A percentile compares a stretch with the other conserved stretches of the same genome.
Conservation (phyloP, 257 asterid genomes). For the Striga asiatica region DNA sequence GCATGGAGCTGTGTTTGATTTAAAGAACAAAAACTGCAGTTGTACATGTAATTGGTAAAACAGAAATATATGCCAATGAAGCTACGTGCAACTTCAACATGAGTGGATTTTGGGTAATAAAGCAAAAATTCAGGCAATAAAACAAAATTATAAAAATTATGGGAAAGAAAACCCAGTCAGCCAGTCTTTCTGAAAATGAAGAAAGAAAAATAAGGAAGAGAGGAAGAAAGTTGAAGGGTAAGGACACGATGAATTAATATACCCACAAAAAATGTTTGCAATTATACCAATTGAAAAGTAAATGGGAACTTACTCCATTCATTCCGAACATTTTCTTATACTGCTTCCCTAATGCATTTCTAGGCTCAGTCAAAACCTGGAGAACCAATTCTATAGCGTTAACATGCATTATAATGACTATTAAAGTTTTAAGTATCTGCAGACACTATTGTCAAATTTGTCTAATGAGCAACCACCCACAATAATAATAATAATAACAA, state of each 20-base stretch:
- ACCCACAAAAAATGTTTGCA: not conserved
- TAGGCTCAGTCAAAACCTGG: constrained; percentile 82
- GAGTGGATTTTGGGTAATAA: not conserved
- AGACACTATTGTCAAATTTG: not conserved
- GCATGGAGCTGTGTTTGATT: too few relatives aligned
- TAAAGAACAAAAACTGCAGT: too few relatives aligned
- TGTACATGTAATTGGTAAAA: too few relatives aligned
- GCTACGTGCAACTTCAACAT: not conserved
- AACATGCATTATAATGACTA: not conserved
- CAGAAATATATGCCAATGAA: too few relatives aligned
- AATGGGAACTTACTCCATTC: constrained; percentile 47
- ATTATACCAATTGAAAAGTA: not conserved
- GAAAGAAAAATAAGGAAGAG: too few relatives aligned
- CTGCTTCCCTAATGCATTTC: constrained; percentile 78
- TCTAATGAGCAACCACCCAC: not conserved
- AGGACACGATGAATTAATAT: not conserved
- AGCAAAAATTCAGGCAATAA: not conserved
- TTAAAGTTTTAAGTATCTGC: not conserved
- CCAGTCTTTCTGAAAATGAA: too few relatives aligned
- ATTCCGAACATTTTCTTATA: constrained; percentile 74
- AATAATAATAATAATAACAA: too few relatives aligned
- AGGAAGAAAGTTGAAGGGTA: too few relatives aligned
- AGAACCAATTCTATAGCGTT: constrained; percentile 3
- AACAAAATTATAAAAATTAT: not conserved
- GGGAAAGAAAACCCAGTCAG: not conserved